Conservation (phyloP, 306 rosid species). For the Corylus americana region DNA sequence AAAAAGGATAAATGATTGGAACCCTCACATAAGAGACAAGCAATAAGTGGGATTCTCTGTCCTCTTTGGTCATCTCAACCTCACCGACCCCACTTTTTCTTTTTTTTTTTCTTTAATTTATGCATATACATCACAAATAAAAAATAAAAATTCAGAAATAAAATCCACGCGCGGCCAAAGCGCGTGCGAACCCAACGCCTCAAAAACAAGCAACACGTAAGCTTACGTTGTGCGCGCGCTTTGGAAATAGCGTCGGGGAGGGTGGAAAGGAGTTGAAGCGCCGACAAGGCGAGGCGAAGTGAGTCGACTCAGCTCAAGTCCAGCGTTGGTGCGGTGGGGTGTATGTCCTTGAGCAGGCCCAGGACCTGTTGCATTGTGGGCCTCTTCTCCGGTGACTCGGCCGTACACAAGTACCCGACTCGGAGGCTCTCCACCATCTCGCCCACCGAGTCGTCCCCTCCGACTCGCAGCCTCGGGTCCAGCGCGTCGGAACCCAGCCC, state of each 20-base stretch:
- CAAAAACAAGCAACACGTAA: too few species aligned
- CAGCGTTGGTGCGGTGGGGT: conserved; percentile 37
- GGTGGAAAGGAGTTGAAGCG: not conserved
- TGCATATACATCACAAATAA: conserved; percentile 13
- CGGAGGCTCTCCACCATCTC: conserved; percentile 88
- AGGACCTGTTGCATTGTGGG: conserved; percentile 88
- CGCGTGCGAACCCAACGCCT: not conserved
- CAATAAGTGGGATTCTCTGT: conserved; percentile 62
- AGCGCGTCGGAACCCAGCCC: conserved; percentile 48
- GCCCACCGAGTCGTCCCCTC: conserved; percentile 43
- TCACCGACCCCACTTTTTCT: conserved; percentile 21
- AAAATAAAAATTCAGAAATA: not conserved
- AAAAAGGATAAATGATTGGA: conserved; percentile 33
- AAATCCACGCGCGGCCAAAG: not conserved
- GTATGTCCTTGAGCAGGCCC: conserved; percentile 82
- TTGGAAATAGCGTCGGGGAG: too few species aligned
- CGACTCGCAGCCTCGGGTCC: conserved; percentile 52
- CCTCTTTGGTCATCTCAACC: conserved; percentile 28
- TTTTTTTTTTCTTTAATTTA: not conserved
- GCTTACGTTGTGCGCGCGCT: too few species aligned
- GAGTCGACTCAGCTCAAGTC: conserved; percentile 33
- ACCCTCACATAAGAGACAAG: conserved; percentile 51
- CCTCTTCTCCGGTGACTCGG: conserved; percentile 82
- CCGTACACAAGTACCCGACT: conserved; percentile 88
- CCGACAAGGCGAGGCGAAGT: not conserved